Base-by-base conservation (phyloP, 805 yeast species). In the Candida piceae region DNA sequence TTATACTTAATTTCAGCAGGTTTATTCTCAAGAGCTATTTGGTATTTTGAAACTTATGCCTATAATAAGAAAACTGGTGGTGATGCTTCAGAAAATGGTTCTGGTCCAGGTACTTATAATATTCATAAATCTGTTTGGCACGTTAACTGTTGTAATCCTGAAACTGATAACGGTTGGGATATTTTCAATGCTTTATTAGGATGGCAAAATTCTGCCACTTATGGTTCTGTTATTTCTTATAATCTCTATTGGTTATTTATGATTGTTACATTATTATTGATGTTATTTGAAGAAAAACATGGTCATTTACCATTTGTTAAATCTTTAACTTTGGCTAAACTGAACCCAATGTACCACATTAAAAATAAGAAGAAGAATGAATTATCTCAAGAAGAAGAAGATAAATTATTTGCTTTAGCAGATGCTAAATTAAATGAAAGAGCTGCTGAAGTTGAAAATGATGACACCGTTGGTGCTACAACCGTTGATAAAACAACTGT, bases 101-200 rank as follows among this genome's bases (percentile, higher is more conserved):
- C 80, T 37, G 98, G 98, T 50, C 90, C 95, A 29, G 98, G 98
- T 58, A 82, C 97, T 18, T 90, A 90, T 65, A 80, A 90, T 63
- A 76, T 90, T 53, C 53, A 69, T 34, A 74, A 73, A 54, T 65
- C 84, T 11, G 96, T 90, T 19, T 90, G 96, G 89, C 98, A 90
- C 66, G 94, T 90, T 44, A 88, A 90, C 73, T 90, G 97, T 68
- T 90, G 97, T 70, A 88, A 88, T 64, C 97, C 97, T 31, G 89
- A 83, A 62, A 69, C 72, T 41, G 90, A 83, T 64, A 79, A 81
- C 51, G 97, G 97, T 67, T 90, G 97, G 97, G 96, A 88, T 74
- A 80, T 90, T 44, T 90, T 90, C 74, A 90, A 90, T 57, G 86
- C 97, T 19, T 63, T 90, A 39, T 69, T 90, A 46, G 98, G 97